Evolutionary conservation across 2,329 filamentous ascomycete species (phyloP), one percentile per base, ranked within the genome.

Genomic region (Purpureocillium lavendulum): DNA sequence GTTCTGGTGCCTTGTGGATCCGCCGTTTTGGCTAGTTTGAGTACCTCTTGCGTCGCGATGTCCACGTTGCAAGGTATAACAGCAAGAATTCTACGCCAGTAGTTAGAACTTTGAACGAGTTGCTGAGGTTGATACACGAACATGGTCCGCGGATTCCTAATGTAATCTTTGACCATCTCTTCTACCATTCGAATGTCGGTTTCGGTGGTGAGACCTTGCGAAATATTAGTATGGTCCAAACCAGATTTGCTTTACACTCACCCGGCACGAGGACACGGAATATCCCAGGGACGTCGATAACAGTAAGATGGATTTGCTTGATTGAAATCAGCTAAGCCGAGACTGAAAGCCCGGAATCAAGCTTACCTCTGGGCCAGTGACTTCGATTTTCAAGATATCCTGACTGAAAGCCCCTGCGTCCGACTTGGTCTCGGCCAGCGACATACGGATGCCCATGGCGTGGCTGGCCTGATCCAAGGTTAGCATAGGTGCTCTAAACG

Each of bases 261-360:
- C 37, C 41, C 7, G 41, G 35, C 10, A 59, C 64, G 4, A 62
- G 45, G 1, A 52, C 51, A 7, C 65, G 60, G 41, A 75, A 74
- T n/a, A 75, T 69, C 0, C 71, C 73, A 0, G 71, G 71, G 0
- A 76, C 69, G 14, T 76, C 72, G 4, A 75, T 75, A 7, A 76
- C 58, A 0, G 71, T 76, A 6, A 75, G 57, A 13, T 73, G 65
- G 3, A 66, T 51, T 47, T 59, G 35, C 41, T 44, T n/a, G n/a
- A n/a, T n/a, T n/a, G n/a, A n/a, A n/a, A n/a, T n/a, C n/a, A n/a
- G n/a, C n/a, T n/a, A n/a, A n/a, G n/a, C n/a, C n/a, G n/a, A n/a
- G n/a, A n/a, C n/a, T n/a, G n/a, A n/a, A n/a, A n/a, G n/a, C n/a
- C n/a, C n/a, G n/a, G n/a, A n/a, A n/a, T n/a, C n/a, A n/a, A 13